Conservation (phyloP, 805 yeast genomes). For the Saccharomyces jurei region DNA sequence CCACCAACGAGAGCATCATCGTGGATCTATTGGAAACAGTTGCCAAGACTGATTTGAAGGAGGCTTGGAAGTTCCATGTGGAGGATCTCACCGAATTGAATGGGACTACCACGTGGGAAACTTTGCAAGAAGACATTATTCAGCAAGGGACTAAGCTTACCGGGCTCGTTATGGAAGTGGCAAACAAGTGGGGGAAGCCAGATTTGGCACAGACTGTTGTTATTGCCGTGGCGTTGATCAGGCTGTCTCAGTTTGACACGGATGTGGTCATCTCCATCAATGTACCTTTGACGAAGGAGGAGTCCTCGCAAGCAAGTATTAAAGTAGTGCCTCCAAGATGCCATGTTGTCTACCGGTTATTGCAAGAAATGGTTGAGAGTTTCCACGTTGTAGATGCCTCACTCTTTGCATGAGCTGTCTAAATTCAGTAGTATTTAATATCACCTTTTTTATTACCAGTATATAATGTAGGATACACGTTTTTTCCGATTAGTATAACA, state of each 20-base stretch:
- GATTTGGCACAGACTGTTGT: slow-evolving; percentile 34
- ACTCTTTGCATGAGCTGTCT: slow-evolving; percentile 17
- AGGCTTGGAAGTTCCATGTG: slow-evolving; percentile 46
- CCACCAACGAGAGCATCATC: slow-evolving; percentile 48
- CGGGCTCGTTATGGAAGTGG: slow-evolving; percentile 37
- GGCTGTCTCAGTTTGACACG: slow-evolving; percentile 44
- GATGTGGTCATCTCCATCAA: slow-evolving; percentile 58
- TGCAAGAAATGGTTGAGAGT: slow-evolving; percentile 16
- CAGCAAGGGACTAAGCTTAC: slow-evolving; percentile 14
- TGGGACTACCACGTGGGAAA: slow-evolving; percentile 29
- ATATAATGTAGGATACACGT: neutral
- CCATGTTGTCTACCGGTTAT: slow-evolving; percentile 14
- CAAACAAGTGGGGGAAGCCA: slow-evolving; percentile 45
- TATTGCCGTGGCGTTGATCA: slow-evolving; percentile 48
- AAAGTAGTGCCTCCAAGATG: neutral
- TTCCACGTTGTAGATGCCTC: slow-evolving; percentile 23
- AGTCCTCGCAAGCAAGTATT: slow-evolving; percentile 1
- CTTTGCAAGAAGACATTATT: slow-evolving; percentile 17
- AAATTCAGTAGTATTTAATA: neutral
- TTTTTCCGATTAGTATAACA: neutral
- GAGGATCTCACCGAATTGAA: slow-evolving; percentile 45
- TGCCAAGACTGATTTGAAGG: slow-evolving; percentile 29
- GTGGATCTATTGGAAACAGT: slow-evolving; percentile 55
- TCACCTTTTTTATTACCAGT: neutral
- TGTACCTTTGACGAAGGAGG: slow-evolving; percentile 37